Base-by-base conservation (phyloP, 768 basidiomycete species). In the Symmetrospora coprosmae region DNA sequence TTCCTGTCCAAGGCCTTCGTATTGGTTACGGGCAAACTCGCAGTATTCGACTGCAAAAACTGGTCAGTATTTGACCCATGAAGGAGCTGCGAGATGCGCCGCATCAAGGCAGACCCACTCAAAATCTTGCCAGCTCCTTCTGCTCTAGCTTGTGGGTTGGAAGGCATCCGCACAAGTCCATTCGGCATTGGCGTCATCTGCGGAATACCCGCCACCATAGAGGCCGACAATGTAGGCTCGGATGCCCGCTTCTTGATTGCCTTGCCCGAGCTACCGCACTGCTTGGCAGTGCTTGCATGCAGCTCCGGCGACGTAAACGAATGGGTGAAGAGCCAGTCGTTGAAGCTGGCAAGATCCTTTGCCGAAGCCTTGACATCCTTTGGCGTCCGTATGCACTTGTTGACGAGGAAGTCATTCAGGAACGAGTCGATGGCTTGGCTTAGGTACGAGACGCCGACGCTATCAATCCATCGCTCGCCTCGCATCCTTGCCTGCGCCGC, bases 341-440 rank as follows among this genome's bases (percentile, higher is more conserved):
- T 4, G 21, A 43, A 58, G 28, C 28, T 40, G 11, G 28, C 31
- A 11, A 58, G n/a, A 27, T 58, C 55, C 27, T 58, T 58, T 6
- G 41, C 55, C 5, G 55, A 43, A 13, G 55, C 55, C 33, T 58
- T 58, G 3, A 46, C 40, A 33, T 58, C 55, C 35, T 58, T 58
- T 17, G 55, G 25, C 2, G 55, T 58, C 7, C 55, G 55, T 25
- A 58, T 58, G 21, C 40, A 40, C 27, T 58, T 58, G 31, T 58
- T 58, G 43, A 58, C 55, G 43, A 43, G 43, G 28, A 58, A 58
- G 27, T 58, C 55, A 31, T 58, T 43, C 39, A 58, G 11, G 55
- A 58, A 58, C 6, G 40, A 25, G 34, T 58, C 55, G 9, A 58
- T n/a, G 23, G 55, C 55, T 43, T 47, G 25, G 3, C 21, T 7